Conservation (phyloP, 352 stramenopile species). For the Phytophthora citricola region DNA sequence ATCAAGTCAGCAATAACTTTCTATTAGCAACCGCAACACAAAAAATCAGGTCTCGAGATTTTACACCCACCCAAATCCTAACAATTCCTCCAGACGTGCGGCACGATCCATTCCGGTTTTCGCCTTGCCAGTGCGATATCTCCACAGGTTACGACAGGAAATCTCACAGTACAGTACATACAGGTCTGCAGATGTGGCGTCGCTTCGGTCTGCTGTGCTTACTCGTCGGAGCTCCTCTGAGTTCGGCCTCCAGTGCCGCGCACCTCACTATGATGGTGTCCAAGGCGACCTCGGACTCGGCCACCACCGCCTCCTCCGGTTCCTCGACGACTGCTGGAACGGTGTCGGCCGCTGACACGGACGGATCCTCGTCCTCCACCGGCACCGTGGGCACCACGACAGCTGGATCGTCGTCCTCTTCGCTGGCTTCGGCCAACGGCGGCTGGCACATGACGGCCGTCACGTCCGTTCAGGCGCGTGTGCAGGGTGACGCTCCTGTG, state of each 20-base stretch:
- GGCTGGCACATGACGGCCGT: slow-evolving; percentile 41
- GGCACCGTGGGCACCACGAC: slow-evolving; percentile 9
- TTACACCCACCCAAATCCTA: slow-evolving; percentile 16
- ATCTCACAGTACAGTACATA: background rate
- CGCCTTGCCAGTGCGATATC: slow-evolving; percentile 13
- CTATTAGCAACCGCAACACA: slow-evolving; percentile 3
- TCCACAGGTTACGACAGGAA: background rate
- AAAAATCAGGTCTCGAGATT: slow-evolving; percentile 26
- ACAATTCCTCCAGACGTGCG: background rate
- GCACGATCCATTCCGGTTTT: slow-evolving; percentile 21
- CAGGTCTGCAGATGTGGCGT: slow-evolving; percentile 12
- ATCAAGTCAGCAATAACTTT: background rate
- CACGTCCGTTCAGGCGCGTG: slow-evolving; percentile 53
- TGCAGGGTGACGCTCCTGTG: slow-evolving; percentile 55
- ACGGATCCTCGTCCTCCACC: slow-evolving; percentile 6
- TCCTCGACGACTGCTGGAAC: slow-evolving; percentile 10
- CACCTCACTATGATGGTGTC: slow-evolving; percentile 22
- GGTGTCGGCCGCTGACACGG: slow-evolving; percentile 7
- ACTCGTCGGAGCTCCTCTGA: slow-evolving; percentile 9
- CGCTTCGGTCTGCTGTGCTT: slow-evolving; percentile 5
- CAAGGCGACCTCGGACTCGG: slow-evolving; percentile 15
- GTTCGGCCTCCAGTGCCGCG: slow-evolving; percentile 1
- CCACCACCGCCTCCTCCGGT: slow-evolving; percentile 5
- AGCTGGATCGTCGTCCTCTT: background rate
- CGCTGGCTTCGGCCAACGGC: slow-evolving; percentile 9